phyloP scores from a whole-genome alignment of 495 filamentous ascomycete genomes.

The Aspergillus cristatus region DNA sequence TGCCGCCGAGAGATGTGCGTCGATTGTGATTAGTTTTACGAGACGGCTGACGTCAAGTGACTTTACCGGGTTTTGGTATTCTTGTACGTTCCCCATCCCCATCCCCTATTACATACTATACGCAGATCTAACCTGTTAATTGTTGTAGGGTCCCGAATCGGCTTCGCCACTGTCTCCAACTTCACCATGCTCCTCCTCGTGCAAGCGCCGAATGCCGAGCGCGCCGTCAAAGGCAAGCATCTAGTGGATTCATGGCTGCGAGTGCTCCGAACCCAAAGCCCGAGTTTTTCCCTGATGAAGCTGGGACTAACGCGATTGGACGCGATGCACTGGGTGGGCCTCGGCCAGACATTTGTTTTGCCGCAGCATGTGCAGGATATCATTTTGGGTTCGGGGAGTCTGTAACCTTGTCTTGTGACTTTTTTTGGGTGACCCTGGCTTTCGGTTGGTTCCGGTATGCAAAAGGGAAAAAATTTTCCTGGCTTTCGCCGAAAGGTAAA shows the following conservation, averaged over 20 bases:
- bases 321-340: constrained; percentile 19
- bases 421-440: too few species aligned
- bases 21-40: constrained; percentile 23
- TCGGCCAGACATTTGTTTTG: constrained; percentile 18
- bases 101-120: not conserved
- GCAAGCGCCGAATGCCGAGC: constrained; percentile 24
- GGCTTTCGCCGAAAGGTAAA: too few species aligned
- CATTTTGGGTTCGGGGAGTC: not conserved
- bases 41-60: constrained; percentile 21
- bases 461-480: too few species aligned
- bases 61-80: constrained; percentile 29
- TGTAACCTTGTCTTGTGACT: too few species aligned
- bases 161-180: constrained; percentile 29
- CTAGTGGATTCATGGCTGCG: constrained; percentile 26
- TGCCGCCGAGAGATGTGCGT: constrained; percentile 26
- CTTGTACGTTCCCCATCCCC: constrained; percentile 19
- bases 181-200: constrained; percentile 27
- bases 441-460: too few species aligned
- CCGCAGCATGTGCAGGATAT: constrained; percentile 21
- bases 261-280: constrained; percentile 21
- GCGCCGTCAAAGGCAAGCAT: constrained; percentile 20
- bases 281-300: constrained; percentile 22
- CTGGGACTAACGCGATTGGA: constrained; percentile 24
- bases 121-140: too few species aligned
- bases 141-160: constrained; percentile 24